These are phyloP conservation scores for Herpotrichia juniperi DNA, from an alignment of 2,329 filamentous ascomycete species.

Conservation along the genomic window DNA sequence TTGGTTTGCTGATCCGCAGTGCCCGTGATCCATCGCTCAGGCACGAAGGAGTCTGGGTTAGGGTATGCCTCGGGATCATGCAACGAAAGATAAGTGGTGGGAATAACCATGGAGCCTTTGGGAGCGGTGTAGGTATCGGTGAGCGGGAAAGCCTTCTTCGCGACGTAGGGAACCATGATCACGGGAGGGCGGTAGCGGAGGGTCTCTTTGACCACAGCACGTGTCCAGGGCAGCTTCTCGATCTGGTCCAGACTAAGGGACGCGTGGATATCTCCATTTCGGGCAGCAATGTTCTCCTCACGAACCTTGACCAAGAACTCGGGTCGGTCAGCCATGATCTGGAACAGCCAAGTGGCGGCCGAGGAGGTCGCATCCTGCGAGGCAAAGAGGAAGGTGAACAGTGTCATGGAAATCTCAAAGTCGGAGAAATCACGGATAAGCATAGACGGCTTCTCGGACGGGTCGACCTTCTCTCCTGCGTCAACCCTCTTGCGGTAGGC, in stretches of 20 bases:
- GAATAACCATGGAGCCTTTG: slow-evolving; percentile 93
- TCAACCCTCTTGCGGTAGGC: slow-evolving; percentile 78
- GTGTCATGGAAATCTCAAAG: slow-evolving; percentile 86
- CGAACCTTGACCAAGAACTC: slow-evolving; percentile 86
- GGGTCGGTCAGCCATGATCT: slow-evolving; percentile 86
- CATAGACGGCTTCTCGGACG: slow-evolving; percentile 79
- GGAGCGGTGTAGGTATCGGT: slow-evolving; percentile 83
- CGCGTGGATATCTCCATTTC: slow-evolving; percentile 73
- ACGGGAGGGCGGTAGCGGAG: slow-evolving; percentile 88
- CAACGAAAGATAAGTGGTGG: slow-evolving; percentile 84
- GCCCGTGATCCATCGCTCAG: slow-evolving; percentile 87
- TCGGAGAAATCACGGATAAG: slow-evolving; percentile 84
- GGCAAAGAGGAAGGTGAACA: slow-evolving; percentile 95
- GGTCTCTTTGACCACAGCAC: slow-evolving; percentile 74
- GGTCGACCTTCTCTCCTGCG: slow-evolving; percentile 70
- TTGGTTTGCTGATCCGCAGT: slow-evolving; percentile 88
- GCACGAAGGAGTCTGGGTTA: slow-evolving; percentile 85
- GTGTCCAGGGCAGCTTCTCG: slow-evolving; percentile 85
- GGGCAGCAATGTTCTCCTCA: slow-evolving; percentile 80
- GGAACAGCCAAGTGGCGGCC: slow-evolving; percentile 91
- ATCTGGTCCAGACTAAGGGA: slow-evolving; percentile 80
- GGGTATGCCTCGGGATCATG: slow-evolving; percentile 91
- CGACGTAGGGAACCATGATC: slow-evolving; percentile 91
- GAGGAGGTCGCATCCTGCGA: slow-evolving; percentile 96
- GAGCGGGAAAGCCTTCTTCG: slow-evolving; percentile 92